phyloP scores from a whole-genome alignment of 495 filamentous ascomycete genomes.

The Lentithecium fluviatile region DNA sequence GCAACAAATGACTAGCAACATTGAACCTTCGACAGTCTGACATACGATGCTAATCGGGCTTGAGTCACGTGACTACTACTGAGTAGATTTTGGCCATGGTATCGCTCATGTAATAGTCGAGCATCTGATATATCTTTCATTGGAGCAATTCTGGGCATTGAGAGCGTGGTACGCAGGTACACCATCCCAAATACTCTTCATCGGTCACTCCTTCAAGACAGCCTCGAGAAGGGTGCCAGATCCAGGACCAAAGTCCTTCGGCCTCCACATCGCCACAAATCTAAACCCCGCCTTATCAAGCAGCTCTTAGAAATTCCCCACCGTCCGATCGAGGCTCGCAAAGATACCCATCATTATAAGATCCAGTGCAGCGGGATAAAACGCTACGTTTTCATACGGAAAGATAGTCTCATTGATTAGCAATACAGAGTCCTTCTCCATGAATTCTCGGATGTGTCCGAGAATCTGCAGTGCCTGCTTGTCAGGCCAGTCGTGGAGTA shows the following conservation, averaged over 20 bases:
- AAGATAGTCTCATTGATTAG: constrained; percentile 10
- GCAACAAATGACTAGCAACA: no score
- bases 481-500: constrained; percentile 20
- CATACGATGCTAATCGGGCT: no score
- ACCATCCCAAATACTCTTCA: no score
- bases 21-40: no score
- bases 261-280: neutral
- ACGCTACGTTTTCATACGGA: neutral
- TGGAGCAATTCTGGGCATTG: no score
- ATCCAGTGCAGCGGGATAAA: constrained; percentile 3
- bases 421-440: constrained; percentile 6
- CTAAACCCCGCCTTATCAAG: neutral
- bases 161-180: no score
- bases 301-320: neutral
- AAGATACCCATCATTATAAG: constrained; percentile 8
- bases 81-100: no score
- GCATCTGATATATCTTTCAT: no score
- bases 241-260: neutral
- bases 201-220: no score
- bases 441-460: neutral
- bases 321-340: constrained; percentile 1
- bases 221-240: no score
- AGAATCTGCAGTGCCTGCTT: constrained; percentile 8
- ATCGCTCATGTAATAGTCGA: no score
- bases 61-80: no score